Evolutionary conservation across 2,329 filamentous ascomycete species (phyloP).

Genomic region (Epichloe coenophiala): DNA sequence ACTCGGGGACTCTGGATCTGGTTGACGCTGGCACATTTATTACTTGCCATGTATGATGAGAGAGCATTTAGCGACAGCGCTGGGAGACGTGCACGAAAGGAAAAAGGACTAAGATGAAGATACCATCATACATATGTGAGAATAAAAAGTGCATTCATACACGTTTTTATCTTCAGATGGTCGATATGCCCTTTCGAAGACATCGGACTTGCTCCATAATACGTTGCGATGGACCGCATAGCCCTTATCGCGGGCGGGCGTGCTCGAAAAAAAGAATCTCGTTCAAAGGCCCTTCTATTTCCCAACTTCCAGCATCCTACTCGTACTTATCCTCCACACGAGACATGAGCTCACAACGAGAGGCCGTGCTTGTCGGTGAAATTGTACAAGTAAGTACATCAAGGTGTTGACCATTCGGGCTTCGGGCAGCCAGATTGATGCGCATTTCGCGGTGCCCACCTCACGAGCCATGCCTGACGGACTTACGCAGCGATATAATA

Average conservation of each 20-base stretch:
- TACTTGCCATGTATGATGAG: too few species aligned
- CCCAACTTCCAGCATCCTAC: background rate
- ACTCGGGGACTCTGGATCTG: too few species aligned
- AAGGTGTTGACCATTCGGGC: constrained; percentile 18
- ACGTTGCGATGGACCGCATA: background rate
- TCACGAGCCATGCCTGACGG: constrained; percentile 18
- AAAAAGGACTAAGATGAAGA: too few species aligned
- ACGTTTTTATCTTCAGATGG: too few species aligned
- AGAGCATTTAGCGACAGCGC: too few species aligned
- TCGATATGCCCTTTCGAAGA: too few species aligned
- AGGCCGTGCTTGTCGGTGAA: constrained; percentile 15
- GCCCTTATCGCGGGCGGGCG: background rate
- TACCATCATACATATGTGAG: too few species aligned
- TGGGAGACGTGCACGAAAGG: too few species aligned
- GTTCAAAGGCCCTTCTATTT: constrained; percentile 6
- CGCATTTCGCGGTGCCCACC: constrained; percentile 12
- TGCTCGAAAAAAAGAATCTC: background rate
- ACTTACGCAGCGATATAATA: constrained; percentile 11
- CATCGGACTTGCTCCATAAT: too few species aligned
- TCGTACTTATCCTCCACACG: constrained; percentile 4
- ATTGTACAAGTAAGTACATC: constrained; percentile 19
- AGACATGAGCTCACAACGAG: background rate
- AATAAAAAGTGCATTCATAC: too few species aligned
- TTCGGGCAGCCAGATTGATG: constrained; percentile 11
- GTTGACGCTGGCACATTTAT: too few species aligned